phyloP scores from a whole-genome alignment of 2,329 filamentous ascomycete genomes.

The Pseudonectria foliicola region DNA sequence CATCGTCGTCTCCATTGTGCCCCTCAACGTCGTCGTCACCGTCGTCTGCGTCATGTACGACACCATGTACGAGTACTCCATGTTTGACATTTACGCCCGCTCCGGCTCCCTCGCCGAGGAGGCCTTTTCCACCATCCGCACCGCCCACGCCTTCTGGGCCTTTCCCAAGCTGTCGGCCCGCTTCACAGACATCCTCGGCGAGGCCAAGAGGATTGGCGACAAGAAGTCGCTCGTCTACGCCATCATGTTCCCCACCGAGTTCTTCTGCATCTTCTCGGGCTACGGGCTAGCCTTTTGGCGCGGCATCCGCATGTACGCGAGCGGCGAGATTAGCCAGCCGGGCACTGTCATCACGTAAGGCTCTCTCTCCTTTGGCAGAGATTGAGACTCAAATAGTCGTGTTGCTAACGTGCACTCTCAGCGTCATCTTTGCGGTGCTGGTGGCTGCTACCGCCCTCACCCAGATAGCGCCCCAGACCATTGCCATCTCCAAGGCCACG shows the following conservation, averaged over 20 bases:
- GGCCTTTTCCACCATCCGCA: slow-evolving; percentile 40
- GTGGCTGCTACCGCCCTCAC: slow-evolving; percentile 39
- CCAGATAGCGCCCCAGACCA: slow-evolving; percentile 39
- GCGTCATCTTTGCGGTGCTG: slow-evolving; percentile 40
- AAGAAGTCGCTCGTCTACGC: slow-evolving; percentile 39
- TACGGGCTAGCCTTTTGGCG: slow-evolving; percentile 47
- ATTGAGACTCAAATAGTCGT: not conserved
- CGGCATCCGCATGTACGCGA: slow-evolving; percentile 38
- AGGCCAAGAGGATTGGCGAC: slow-evolving; percentile 30
- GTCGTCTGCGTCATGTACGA: slow-evolving; percentile 32
- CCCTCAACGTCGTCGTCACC: slow-evolving; percentile 35
- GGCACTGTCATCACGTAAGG: slow-evolving; percentile 41
- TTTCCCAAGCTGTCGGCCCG: slow-evolving; percentile 34
- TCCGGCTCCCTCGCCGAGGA: slow-evolving; percentile 42
- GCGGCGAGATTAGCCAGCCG: slow-evolving; percentile 36
- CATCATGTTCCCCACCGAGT: slow-evolving; percentile 37
- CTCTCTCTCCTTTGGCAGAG: not conserved
- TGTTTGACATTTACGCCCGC: slow-evolving; percentile 36
- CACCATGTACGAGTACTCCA: slow-evolving; percentile 33
- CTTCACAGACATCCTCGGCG: slow-evolving; percentile 35
- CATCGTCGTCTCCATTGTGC: slow-evolving; percentile 39
- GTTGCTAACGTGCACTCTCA: slow-evolving; percentile 10
- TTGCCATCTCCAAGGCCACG: slow-evolving; percentile 39
- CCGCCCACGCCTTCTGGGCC: slow-evolving; percentile 44
- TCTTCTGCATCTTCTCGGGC: slow-evolving; percentile 40